phyloP scores from a whole-genome alignment of 2,329 filamentous ascomycete genomes.

The Botryotinia globosa region DNA sequence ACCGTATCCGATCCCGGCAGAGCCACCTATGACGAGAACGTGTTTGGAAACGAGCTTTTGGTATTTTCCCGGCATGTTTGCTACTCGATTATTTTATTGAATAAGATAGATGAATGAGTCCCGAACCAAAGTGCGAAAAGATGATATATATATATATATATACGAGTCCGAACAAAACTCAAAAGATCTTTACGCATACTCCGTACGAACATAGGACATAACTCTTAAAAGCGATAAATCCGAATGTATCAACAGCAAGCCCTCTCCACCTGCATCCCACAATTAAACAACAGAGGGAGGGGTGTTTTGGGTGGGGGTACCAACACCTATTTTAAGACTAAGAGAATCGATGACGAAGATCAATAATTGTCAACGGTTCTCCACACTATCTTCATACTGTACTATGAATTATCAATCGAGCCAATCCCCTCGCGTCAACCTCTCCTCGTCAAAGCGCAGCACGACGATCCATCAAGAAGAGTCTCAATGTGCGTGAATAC shows the following conservation, averaged over 20 bases:
- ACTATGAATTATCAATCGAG: background rate
- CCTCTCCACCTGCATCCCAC: background rate
- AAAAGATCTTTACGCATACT: too few species aligned
- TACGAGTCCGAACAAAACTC: background rate
- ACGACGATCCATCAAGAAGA: background rate
- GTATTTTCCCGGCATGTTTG: conserved; percentile 28
- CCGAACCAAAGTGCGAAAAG: background rate
- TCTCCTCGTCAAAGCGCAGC: background rate
- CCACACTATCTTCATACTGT: background rate
- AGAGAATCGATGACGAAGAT: background rate
- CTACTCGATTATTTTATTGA: background rate
- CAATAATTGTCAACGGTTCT: background rate
- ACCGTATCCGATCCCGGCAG: conserved; percentile 33
- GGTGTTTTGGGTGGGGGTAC: background rate
- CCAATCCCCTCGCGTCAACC: background rate
- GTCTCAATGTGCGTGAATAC: background rate
- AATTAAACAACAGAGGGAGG: background rate
- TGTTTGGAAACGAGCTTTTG: conserved; percentile 33
- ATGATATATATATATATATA: background rate
- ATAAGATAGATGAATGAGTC: background rate
- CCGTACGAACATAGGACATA: background rate
- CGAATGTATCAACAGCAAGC: background rate
- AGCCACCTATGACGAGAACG: conserved; percentile 34
- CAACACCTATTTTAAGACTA: background rate
- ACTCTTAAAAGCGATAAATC: conserved; percentile 1